Base-by-base conservation (phyloP, 1,284 basidiomycete species). In the Vanrija sp. region DNA sequence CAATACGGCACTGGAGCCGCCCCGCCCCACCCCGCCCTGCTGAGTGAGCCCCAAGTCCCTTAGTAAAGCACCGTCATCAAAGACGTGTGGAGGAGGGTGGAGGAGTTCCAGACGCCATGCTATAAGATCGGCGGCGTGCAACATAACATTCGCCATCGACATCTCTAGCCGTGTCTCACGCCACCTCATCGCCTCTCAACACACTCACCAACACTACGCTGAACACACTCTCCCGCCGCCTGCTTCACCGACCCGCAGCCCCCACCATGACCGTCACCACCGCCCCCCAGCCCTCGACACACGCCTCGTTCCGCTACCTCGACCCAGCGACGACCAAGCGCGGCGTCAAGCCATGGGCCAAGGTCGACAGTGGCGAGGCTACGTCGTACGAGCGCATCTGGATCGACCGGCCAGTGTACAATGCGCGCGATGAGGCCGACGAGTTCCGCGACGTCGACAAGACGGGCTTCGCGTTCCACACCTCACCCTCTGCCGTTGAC, bases 381-480 rank as follows among this genome's bases (percentile, higher is more conserved):
- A 20, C 43, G 4, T 45, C 45, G 10, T 59, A 45, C 45, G 23
- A 20, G 10, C 41, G 23, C 4, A 15, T 43, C 24, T 15, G 12
- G 3, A 9, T 41, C 24, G 35, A 44, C 22, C 27, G 31, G 24
- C 51, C 51, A 0, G 57, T 59, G 24, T 59, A 56, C 36, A 51
- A 59, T n/a, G 57, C 57, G 16, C 57, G 57, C 18, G 54, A 51
- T 36, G 27, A 45, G 15, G 49, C 45, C 20, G 49, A 23, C 4
- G 54, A 59, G 47, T 59, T 51, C 43, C 19, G 38, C 19, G 57
- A 59, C 39, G 51, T 59, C 20, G 57, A 57, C 56, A 41, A 36
- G 8, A 54, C 57, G 0, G 57, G 57, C 22, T 59, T 59, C 14
- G 57, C 57, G 5, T 56, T 56, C 54, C 45, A 56, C 57, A 51